Evolutionary conservation across 352 stramenopile species (phyloP).

Genomic region (Globisporangium cederbergense): DNA sequence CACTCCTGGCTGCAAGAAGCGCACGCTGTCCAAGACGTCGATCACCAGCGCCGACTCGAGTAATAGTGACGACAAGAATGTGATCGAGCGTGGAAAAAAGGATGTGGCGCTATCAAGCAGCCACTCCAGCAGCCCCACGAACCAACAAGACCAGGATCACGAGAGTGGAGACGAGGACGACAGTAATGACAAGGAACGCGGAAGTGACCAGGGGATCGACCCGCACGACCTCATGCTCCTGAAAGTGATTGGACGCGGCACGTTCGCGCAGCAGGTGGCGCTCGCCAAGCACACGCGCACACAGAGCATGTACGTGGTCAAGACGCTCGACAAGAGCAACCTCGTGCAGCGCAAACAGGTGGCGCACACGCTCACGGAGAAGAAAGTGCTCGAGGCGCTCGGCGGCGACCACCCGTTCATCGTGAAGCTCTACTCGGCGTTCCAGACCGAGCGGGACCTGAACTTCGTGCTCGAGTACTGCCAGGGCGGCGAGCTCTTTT

Average conservation of each 20-base stretch:
- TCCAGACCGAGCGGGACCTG: constrained; percentile 74
- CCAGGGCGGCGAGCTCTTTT: constrained; percentile 82
- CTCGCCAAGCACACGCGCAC: constrained; percentile 54
- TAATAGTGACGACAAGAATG: not conserved
- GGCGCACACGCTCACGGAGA: constrained; percentile 75
- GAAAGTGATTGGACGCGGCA: constrained; percentile 84
- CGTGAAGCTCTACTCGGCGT: constrained; percentile 64
- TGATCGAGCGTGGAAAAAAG: not conserved
- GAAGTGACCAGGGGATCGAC: constrained; percentile 26
- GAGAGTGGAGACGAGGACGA: not conserved
- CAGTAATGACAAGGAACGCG: not conserved
- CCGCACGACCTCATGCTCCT: constrained; percentile 72
- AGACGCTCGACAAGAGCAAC: constrained; percentile 78
- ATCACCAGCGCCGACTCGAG: not conserved
- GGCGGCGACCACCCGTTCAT: constrained; percentile 69
- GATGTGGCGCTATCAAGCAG: not conserved
- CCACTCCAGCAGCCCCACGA: not conserved
- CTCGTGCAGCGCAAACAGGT: constrained; percentile 77
- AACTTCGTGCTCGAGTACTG: constrained; percentile 87
- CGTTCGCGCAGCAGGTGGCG: constrained; percentile 80
- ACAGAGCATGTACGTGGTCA: constrained; percentile 68
- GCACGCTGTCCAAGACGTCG: not conserved
- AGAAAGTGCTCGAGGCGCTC: constrained; percentile 63
- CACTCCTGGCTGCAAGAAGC: constrained; percentile 5
- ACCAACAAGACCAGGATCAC: not conserved